Conservation (phyloP, 73 alveolate genomes). For the Symbiodinium natans region DNA sequence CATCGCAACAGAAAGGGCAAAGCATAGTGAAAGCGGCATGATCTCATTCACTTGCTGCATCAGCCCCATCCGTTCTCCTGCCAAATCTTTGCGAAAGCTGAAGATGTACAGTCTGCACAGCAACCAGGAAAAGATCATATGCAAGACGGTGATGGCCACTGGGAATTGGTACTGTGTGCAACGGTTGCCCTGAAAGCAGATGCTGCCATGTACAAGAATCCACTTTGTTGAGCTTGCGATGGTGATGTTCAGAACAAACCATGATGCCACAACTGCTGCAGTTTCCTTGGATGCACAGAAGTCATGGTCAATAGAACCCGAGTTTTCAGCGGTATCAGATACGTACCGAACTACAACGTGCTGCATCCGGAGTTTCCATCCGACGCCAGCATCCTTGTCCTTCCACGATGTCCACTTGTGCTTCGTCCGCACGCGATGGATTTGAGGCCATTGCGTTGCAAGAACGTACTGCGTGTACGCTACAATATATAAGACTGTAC, state of each 20-base stretch:
- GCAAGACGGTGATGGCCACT: conserved; percentile 78
- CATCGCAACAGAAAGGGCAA: conserved; percentile 81
- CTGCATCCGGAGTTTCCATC: too few species aligned
- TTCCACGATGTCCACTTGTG: too few species aligned
- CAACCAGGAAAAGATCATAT: conserved; percentile 69
- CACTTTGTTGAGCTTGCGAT: conserved; percentile 86
- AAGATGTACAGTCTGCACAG: conserved; percentile 61
- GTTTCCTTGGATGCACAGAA: too few species aligned
- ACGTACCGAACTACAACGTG: too few species aligned
- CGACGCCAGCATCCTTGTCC: too few species aligned
- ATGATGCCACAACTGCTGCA: conserved; percentile 30
- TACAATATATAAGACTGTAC: too few species aligned
- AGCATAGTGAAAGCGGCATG: conserved; percentile 54
- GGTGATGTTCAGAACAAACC: conserved; percentile 83
- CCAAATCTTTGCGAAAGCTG: background rate
- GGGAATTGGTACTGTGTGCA: conserved; percentile 58
- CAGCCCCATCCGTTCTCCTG: background rate
- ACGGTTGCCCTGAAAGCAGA: conserved; percentile 49
- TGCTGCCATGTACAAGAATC: conserved; percentile 58
- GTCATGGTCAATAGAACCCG: too few species aligned
- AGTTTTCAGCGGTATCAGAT: too few species aligned
- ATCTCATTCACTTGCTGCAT: conserved; percentile 35
- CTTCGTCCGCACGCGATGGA: too few species aligned
- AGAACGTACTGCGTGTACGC: too few species aligned
- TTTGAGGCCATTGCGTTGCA: too few species aligned